Percentiles rank a stretch among this genome's conserved stretches.
phyloP scores from a whole-genome alignment of 305 asterid species.

The Fraxinus xanthoxyloides region DNA sequence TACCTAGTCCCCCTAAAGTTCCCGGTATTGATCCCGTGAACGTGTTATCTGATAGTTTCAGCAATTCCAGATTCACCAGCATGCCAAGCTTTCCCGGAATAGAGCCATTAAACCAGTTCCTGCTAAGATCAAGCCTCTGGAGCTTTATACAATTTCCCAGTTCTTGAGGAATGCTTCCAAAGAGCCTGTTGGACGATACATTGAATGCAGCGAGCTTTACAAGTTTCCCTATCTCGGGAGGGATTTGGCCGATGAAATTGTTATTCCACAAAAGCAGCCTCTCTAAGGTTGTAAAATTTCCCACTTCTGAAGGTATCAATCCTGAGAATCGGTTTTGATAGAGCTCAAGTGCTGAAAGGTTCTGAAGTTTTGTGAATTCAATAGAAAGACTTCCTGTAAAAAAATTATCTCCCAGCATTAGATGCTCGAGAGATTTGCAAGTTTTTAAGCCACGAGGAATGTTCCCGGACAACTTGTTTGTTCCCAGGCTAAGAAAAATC shows the following conservation, averaged over 20 bases:
- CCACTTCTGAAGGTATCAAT: constrained; percentile 57
- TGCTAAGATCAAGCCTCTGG: constrained; percentile 84
- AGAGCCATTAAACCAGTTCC: constrained; percentile 56
- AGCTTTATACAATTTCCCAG: constrained; percentile 69
- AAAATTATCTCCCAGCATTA: constrained; percentile 83
- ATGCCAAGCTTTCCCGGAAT: constrained; percentile 59
- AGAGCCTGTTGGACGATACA: constrained; percentile 59
- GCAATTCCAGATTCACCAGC: constrained; percentile 70
- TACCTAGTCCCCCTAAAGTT: constrained; percentile 55
- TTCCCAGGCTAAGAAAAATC: constrained; percentile 72
- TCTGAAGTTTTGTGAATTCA: constrained; percentile 58
- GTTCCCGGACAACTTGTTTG: constrained; percentile 68
- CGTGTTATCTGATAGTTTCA: constrained; percentile 67
- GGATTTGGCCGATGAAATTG: constrained; percentile 61
- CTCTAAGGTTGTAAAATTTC: constrained; percentile 57
- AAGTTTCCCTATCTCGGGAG: constrained; percentile 74
- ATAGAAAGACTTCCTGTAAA: constrained; percentile 77
- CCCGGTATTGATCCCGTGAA: constrained; percentile 62
- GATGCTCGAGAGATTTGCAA: constrained; percentile 69
- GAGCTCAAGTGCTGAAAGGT: constrained; percentile 83
- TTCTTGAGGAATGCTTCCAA: constrained; percentile 62
- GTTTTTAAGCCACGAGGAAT: constrained; percentile 73
- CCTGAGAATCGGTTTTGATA: constrained; percentile 69
- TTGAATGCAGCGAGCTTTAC: constrained; percentile 76
- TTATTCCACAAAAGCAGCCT: constrained; percentile 68